Conservation (phyloP, 73 alveolate genomes). For the Tetrahymena elliotti region DNA sequence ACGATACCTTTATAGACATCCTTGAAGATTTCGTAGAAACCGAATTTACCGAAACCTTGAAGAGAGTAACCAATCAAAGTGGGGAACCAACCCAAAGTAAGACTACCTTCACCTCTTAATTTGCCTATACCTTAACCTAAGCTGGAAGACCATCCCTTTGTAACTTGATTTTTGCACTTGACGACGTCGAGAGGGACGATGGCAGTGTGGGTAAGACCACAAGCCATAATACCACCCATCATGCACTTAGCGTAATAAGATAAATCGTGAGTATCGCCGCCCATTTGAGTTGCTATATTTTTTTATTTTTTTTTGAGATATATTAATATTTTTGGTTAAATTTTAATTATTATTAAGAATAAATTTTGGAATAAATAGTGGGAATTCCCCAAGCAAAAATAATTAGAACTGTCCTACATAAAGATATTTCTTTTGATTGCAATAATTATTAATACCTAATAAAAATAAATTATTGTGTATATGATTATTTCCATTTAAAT, state of each 20-base stretch:
- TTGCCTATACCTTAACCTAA: conserved; percentile 65
- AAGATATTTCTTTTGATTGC: background rate
- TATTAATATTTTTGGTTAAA: background rate
- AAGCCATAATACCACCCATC: conserved; percentile 85
- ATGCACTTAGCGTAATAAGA: conserved; percentile 77
- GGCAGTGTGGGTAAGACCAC: conserved; percentile 88
- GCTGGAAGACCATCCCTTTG: conserved; percentile 17
- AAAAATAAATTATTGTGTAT: background rate
- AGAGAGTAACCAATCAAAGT: conserved; percentile 77
- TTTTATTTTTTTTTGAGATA: background rate
- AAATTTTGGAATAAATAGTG: background rate
- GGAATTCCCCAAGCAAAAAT: background rate
- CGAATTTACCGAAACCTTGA: conserved; percentile 87
- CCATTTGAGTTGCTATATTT: conserved; percentile 29
- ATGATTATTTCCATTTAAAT: background rate
- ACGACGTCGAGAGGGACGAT: conserved; percentile 79
- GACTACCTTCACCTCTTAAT: conserved; percentile 57
- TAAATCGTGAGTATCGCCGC: conserved; percentile 64
- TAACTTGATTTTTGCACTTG: conserved; percentile 80
- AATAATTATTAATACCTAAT: background rate
- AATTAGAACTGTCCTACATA: background rate
- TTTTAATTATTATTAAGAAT: background rate
- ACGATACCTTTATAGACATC: conserved; percentile 77
- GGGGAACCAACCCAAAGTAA: conserved; percentile 90
- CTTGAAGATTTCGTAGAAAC: conserved; percentile 91